A percentile compares a stretch with the other conserved stretches of the same genome.
These are phyloP conservation scores for Beta macrorhiza DNA, from an alignment of 179 eudicot species.

Conservation along the genomic window DNA sequence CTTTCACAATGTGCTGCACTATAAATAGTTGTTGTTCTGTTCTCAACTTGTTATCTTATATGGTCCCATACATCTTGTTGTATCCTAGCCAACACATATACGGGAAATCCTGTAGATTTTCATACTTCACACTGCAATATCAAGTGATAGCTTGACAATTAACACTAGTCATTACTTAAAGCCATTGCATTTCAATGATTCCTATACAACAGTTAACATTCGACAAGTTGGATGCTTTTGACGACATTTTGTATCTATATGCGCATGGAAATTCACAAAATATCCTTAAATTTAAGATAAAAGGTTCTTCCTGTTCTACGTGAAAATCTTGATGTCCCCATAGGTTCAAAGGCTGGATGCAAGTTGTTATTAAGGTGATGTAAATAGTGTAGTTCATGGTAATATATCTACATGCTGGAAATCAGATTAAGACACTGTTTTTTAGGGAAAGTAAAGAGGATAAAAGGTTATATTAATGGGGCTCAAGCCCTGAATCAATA, in stretches of 20 bases:
- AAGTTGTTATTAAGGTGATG: background rate
- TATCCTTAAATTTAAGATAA: background rate
- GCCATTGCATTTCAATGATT: slow-evolving; percentile 1
- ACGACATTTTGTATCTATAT: background rate
- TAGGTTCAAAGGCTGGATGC: background rate
- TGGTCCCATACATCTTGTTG: background rate
- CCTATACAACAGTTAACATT: background rate
- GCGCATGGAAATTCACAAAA: background rate
- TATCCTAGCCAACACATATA: slow-evolving; percentile 2
- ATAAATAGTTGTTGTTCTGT: background rate
- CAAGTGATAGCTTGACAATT: background rate
- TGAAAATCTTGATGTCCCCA: background rate
- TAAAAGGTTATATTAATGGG: too few relatives aligned
- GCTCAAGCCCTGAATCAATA: too few relatives aligned
- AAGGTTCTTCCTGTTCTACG: background rate
- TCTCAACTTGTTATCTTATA: background rate
- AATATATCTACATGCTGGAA: too few relatives aligned
- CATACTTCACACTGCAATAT: background rate
- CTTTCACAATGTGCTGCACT: background rate
- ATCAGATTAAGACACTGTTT: too few relatives aligned
- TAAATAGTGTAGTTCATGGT: background rate
- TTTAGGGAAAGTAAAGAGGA: too few relatives aligned
- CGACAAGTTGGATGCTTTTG: background rate
- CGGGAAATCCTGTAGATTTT: background rate
- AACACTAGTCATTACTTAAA: background rate